A percentile compares a stretch with the other conserved stretches of the same genome.
Evolutionary conservation across 768 basidiomycete genomes (phyloP).

Genomic region (Leucocoprinus leucothites): DNA sequence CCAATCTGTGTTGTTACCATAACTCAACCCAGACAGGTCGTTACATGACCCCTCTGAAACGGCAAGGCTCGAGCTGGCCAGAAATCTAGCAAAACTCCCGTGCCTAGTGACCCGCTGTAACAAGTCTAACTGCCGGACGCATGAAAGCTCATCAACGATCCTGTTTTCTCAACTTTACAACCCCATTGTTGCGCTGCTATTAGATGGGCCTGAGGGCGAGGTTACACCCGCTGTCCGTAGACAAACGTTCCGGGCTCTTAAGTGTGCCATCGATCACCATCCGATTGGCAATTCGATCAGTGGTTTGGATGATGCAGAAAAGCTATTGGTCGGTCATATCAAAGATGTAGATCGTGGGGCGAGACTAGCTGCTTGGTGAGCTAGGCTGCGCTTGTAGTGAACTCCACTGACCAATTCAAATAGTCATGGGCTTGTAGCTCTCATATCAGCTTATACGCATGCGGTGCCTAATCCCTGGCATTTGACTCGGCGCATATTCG

Average conservation of each 20-base stretch:
- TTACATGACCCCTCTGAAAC: slow-evolving; percentile 27
- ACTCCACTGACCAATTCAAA: slow-evolving; percentile 1
- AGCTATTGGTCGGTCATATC: slow-evolving; percentile 45
- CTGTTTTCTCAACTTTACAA: slow-evolving; percentile 32
- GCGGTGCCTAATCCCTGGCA: slow-evolving; percentile 27
- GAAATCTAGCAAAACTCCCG: slow-evolving; percentile 27
- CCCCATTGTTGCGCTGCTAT: slow-evolving; percentile 32
- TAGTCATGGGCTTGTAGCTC: slow-evolving; percentile 47
- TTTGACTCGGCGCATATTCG: slow-evolving; percentile 39
- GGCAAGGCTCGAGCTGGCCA: slow-evolving; percentile 31
- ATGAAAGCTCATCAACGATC: slow-evolving; percentile 20
- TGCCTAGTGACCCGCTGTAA: slow-evolving; percentile 38
- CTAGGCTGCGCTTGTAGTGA: background rate
- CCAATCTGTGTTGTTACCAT: background rate
- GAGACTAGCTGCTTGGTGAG: slow-evolving; percentile 69
- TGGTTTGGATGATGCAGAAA: slow-evolving; percentile 19
- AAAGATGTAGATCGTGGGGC: slow-evolving; percentile 54
- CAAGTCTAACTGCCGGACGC: slow-evolving; percentile 24
- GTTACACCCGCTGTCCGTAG: slow-evolving; percentile 46
- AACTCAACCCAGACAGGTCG: slow-evolving; percentile 28
- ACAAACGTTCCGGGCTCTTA: slow-evolving; percentile 37
- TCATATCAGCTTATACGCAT: slow-evolving; percentile 41
- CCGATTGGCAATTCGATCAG: slow-evolving; percentile 27
- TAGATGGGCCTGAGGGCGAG: slow-evolving; percentile 46
- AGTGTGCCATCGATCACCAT: slow-evolving; percentile 39